These are phyloP conservation scores for Entomortierella parvispora DNA, from an alignment of 192 early-diverging fungal species.

Conservation along the genomic window DNA sequence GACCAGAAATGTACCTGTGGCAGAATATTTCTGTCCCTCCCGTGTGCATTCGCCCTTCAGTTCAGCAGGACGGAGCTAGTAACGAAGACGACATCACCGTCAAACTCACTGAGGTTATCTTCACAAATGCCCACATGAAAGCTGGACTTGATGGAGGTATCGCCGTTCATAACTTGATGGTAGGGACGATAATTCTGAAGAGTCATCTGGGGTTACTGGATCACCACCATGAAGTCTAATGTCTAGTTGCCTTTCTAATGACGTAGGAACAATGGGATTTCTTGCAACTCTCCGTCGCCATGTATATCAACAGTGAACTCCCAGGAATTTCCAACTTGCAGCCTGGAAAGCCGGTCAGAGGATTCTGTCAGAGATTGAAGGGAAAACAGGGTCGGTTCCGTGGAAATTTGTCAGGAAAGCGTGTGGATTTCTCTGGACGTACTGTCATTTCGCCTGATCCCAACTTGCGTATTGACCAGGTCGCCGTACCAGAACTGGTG, in stretches of 20 bases:
- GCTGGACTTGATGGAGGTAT: constrained; percentile 71
- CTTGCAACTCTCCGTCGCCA: constrained; percentile 89
- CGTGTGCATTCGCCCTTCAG: constrained; percentile 93
- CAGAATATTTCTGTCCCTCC: constrained; percentile 95
- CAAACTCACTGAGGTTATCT: constrained; percentile 93
- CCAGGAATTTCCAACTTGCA: constrained; percentile 83
- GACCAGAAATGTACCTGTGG: constrained; percentile 96
- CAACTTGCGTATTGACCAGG: constrained; percentile 95
- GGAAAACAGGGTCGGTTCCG: constrained; percentile 99
- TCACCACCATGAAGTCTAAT: background rate
- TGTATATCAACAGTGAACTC: constrained; percentile 97
- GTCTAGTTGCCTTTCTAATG: too few species aligned
- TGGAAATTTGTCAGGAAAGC: constrained; percentile 98
- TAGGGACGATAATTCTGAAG: too few species aligned
- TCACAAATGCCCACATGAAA: constrained; percentile 83
- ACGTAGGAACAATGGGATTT: constrained; percentile 98
- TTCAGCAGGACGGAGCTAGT: constrained; percentile 93
- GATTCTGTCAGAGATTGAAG: constrained; percentile 96
- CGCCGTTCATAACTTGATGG: constrained; percentile 74
- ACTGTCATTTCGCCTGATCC: constrained; percentile 99
- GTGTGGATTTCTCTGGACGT: constrained; percentile 98
- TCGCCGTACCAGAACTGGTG: constrained; percentile 91
- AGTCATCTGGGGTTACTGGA: background rate
- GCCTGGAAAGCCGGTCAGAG: constrained; percentile 76
- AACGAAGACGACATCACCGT: constrained; percentile 98